Conservation (phyloP, 2,329 filamentous ascomycete species). For the Apiospora malaysiana region DNA sequence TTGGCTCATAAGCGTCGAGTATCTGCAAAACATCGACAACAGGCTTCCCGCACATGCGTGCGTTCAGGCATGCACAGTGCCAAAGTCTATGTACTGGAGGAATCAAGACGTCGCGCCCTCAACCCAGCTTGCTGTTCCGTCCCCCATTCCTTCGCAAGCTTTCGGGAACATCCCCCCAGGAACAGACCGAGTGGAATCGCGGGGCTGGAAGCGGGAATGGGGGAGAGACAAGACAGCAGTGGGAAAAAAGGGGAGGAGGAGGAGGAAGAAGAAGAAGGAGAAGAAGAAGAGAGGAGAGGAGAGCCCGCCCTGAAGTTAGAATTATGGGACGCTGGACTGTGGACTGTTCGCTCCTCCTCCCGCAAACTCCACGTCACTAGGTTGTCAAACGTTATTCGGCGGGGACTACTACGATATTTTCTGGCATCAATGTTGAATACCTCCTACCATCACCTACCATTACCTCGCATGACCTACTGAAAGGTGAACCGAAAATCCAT, state of each 20-base stretch:
- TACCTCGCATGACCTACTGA: too few species aligned
- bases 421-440: too few species aligned
- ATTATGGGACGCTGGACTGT: neutral
- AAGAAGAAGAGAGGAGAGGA: neutral
- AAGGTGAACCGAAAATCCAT: too few species aligned
- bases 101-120: neutral
- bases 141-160: neutral
- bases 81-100: neutral
- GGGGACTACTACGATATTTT: neutral
- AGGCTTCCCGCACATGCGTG: neutral
- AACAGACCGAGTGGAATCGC: neutral
- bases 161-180: neutral
- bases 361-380: conserved; percentile 9
- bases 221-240: too few species aligned
- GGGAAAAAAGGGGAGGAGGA: too few species aligned
- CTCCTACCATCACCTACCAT: too few species aligned
- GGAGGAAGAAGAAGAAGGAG: neutral
- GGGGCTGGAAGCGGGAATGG: conserved; percentile 3
- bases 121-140: neutral
- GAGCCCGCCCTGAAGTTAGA: conserved; percentile 6
- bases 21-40: neutral
- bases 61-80: neutral
- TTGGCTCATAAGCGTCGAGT: neutral
- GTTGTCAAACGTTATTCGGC: conserved; percentile 13
- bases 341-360: neutral